Conservation (phyloP, 345 rosid species). For the Turnera subulata region DNA sequence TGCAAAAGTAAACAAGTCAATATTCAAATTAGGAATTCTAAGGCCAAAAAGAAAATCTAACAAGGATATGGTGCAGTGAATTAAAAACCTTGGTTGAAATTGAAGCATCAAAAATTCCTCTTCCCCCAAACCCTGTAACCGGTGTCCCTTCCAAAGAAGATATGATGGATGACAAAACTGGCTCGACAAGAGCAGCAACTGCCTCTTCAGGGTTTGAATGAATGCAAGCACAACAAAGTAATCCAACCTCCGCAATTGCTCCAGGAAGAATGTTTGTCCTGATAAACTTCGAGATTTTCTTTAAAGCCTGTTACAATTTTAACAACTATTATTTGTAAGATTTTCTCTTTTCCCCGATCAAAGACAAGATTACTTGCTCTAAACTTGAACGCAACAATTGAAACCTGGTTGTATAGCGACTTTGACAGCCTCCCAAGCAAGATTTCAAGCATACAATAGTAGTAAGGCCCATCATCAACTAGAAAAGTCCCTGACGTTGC, state of each 20-base stretch:
- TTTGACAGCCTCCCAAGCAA: conserved; percentile 88
- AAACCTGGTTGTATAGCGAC: conserved; percentile 80
- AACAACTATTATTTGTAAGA: conserved; percentile 9
- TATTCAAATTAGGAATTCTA: conserved; percentile 15
- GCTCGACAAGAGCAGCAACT: conserved; percentile 75
- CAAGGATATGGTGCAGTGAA: conserved; percentile 1
- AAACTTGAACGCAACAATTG: conserved; percentile 18
- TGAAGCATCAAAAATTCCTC: conserved; percentile 41
- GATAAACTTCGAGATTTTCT: conserved; percentile 92
- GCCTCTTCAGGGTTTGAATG: conserved; percentile 96
- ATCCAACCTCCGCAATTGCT: conserved; percentile 97
- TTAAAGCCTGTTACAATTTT: conserved; percentile 65
- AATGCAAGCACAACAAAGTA: conserved; percentile 97
- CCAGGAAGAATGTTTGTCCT: conserved; percentile 94
- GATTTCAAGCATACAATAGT: conserved; percentile 97
- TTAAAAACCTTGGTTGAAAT: conserved; percentile 68
- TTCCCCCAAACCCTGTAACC: conserved; percentile 86
- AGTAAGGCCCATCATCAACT: conserved; percentile 95
- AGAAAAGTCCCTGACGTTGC: conserved; percentile 94
- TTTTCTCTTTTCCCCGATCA: neutral
- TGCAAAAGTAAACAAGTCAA: conserved; percentile 22
- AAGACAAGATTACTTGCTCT: neutral
- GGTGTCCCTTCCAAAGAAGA: conserved; percentile 90
- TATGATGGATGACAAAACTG: conserved; percentile 66
- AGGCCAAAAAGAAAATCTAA: conserved; percentile 13